Evolutionary conservation across 176 grass and related monocot species (phyloP).

Genomic region (Rhynchospora pubera): DNA sequence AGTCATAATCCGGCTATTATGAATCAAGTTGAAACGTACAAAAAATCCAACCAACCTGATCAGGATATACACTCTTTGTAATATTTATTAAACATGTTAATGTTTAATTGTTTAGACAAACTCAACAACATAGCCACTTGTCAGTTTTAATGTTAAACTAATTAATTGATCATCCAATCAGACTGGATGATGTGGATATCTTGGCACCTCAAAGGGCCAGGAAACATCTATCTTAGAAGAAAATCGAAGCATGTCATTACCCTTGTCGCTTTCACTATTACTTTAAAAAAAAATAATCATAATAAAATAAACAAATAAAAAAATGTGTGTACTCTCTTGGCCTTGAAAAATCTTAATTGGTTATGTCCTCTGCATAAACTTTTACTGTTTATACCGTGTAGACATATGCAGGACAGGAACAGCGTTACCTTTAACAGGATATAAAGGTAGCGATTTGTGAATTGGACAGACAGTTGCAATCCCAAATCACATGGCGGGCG

Average conservation of each 20-base stretch:
- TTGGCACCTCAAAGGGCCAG: neutral
- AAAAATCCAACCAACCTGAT: no score
- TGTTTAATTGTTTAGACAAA: neutral
- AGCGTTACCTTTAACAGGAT: neutral
- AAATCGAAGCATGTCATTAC: constrained; percentile 3
- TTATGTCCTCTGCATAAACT: neutral
- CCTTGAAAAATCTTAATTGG: neutral
- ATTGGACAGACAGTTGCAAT: neutral
- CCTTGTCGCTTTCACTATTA: neutral
- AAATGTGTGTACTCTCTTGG: neutral
- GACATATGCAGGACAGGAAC: neutral
- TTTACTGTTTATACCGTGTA: neutral
- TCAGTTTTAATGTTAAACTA: neutral
- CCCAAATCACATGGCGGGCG: constrained; percentile 1
- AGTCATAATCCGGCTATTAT: no score
- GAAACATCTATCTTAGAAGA: neutral
- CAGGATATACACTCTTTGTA: no score
- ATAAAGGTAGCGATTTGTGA: neutral
- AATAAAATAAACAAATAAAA: neutral
- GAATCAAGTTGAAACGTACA: no score
- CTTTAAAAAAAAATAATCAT: neutral
- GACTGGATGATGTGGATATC: neutral
- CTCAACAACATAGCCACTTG: neutral
- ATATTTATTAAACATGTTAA: no score
- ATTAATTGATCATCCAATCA: neutral